A percentile compares a stretch with the other conserved stretches of the same genome.
Evolutionary conservation across 2,329 filamentous ascomycete genomes (phyloP).

Genomic region (Botrytis sinoallii): DNA sequence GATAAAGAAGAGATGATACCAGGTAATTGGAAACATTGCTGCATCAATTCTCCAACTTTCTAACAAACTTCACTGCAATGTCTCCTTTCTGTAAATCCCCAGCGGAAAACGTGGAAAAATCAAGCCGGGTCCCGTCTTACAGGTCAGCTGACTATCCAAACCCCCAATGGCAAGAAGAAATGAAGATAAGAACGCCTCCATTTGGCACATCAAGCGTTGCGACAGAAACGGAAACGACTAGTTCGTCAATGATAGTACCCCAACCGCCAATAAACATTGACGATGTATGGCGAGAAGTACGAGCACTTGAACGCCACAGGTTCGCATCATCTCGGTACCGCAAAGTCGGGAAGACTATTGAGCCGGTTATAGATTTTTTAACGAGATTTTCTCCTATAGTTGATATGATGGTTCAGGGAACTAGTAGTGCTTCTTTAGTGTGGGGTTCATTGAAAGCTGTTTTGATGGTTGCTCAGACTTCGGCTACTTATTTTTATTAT

Average conservation of each 20-base stretch:
- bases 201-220: neutral
- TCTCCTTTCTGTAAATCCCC: neutral
- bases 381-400: conserved; percentile 11
- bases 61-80: neutral
- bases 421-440: conserved; percentile 7
- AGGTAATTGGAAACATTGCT: neutral
- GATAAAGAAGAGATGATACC: conserved; percentile 4
- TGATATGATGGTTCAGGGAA: conserved; percentile 19
- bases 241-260: neutral
- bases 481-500: conserved; percentile 12
- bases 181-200: neutral
- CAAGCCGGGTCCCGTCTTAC: conserved; percentile 6
- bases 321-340: conserved; percentile 15
- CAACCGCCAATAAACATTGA: conserved; percentile 11
- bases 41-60: neutral
- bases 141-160: conserved; percentile 8
- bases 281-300: conserved; percentile 18
- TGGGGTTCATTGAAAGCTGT: conserved; percentile 17
- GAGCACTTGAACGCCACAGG: conserved; percentile 14
- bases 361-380: conserved; percentile 15
- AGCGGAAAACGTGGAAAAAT: neutral
- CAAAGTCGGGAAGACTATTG: conserved; percentile 15
- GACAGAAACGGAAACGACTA: neutral
- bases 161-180: neutral
- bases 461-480: conserved; percentile 20